phyloP scores from a whole-genome alignment of 108 stramenopile species.

The Licmophora abbreviata region DNA sequence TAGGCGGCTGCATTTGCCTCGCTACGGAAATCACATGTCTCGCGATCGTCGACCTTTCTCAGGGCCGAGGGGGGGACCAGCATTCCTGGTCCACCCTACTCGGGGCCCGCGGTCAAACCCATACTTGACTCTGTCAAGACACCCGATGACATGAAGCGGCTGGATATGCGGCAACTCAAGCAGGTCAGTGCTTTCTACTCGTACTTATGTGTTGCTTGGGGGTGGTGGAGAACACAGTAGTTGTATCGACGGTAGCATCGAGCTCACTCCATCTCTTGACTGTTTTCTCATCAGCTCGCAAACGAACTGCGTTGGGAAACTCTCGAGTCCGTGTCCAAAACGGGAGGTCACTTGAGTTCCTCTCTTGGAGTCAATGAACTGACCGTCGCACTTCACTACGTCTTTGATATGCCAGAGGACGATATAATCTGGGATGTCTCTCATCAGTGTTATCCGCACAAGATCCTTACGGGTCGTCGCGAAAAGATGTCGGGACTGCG shows the following conservation, averaged over 20 bases:
- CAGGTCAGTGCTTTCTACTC: conserved; percentile 27
- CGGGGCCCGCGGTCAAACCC: conserved; percentile 83
- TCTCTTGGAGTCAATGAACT: conserved; percentile 92
- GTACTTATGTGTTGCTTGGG: neutral
- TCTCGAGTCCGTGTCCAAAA: conserved; percentile 91
- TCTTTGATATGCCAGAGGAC: conserved; percentile 97
- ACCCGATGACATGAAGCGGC: conserved; percentile 83
- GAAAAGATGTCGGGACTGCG: conserved; percentile 74
- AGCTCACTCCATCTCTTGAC: neutral
- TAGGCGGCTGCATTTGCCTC: conserved; percentile 6
- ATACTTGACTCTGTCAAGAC: conserved; percentile 79
- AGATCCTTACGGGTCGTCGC: conserved; percentile 92
- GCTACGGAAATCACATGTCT: conserved; percentile 2
- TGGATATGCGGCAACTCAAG: conserved; percentile 84
- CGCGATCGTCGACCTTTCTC: neutral
- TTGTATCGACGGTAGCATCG: neutral
- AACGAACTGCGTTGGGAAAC: conserved; percentile 93
- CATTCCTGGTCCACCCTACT: conserved; percentile 60
- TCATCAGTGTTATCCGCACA: conserved; percentile 98
- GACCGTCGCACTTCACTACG: conserved; percentile 94
- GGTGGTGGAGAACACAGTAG: neutral
- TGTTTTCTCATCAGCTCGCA: conserved; percentile 47
- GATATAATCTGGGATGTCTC: conserved; percentile 97
- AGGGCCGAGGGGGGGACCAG: conserved; percentile 12
- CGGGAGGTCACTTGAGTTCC: conserved; percentile 93